These are phyloP conservation scores for Salix udensis DNA, from an alignment of 345 rosid genomes.

Conservation along the genomic window DNA sequence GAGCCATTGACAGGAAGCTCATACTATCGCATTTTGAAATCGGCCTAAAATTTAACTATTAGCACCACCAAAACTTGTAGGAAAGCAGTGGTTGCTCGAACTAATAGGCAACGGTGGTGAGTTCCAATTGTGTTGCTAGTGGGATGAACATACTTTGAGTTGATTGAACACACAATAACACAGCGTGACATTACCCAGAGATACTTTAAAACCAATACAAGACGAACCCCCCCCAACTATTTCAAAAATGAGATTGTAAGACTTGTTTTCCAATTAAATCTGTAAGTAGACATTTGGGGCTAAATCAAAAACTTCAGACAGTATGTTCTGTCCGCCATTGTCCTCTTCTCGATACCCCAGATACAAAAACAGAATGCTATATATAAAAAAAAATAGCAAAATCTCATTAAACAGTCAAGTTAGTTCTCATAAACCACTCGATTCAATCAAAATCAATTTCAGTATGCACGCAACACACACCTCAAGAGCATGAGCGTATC, in stretches of 20 bases:
- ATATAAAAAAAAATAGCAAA: not conserved
- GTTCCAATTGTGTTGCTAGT: not conserved
- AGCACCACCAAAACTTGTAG: not conserved
- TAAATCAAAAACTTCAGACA: not conserved
- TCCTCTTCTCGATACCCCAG: not conserved
- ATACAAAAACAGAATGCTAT: not conserved
- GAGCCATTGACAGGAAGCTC: not conserved
- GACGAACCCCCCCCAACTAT: too few species aligned
- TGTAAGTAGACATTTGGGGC: not conserved
- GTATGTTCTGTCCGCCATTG: not conserved
- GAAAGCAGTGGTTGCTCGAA: not conserved
- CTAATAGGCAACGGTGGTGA: too few species aligned
- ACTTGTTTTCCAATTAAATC: not conserved
- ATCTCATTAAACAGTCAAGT: not conserved
- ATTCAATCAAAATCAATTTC: not conserved
- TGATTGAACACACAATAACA: not conserved
- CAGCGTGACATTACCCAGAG: too few species aligned
- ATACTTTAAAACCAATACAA: too few species aligned
- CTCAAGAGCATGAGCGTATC: conserved; percentile 42
- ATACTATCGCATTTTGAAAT: not conserved
- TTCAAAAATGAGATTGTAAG: too few species aligned
- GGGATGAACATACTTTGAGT: not conserved
- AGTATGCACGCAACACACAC: not conserved
- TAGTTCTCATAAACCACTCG: not conserved
- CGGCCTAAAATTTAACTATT: not conserved